These are phyloP conservation scores for Fagopyrum homotropicum DNA, from an alignment of 148 eudicot species.

Conservation along the genomic window DNA sequence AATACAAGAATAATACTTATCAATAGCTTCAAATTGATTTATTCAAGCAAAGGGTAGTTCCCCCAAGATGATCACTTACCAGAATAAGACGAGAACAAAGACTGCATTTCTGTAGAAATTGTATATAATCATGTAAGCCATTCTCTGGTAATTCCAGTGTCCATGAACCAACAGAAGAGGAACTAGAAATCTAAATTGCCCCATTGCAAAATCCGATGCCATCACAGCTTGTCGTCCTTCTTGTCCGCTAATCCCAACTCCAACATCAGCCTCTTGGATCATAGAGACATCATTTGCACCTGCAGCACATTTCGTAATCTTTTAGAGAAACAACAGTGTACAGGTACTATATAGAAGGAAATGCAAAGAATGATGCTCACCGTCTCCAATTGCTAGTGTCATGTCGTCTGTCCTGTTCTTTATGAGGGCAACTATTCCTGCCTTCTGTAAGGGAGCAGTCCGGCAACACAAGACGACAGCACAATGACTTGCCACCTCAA, in stretches of 20 bases:
- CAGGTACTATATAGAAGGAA: background rate
- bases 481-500: constrained; percentile 69
- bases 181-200: constrained; percentile 90
- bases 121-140: constrained; percentile 93
- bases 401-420: constrained; percentile 85
- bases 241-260: constrained; percentile 99
- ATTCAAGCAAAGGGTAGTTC: background rate
- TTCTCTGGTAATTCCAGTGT: constrained; percentile 98
- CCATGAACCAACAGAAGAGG: constrained; percentile 93
- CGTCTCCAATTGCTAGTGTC: constrained; percentile 98
- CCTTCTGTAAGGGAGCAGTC: constrained; percentile 97
- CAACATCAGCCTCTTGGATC: constrained; percentile 99
- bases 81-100: constrained; percentile 76
- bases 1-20: constrained; percentile 12
- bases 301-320: constrained; percentile 18
- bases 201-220: constrained; percentile 99
- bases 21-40: constrained; percentile 4
- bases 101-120: constrained; percentile 96
- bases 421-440: constrained; percentile 92
- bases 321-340: background rate
- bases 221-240: constrained; percentile 99
- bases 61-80: constrained; percentile 44
- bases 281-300: constrained; percentile 99
- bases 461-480: constrained; percentile 93
- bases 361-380: constrained; percentile 42